Evolutionary conservation across 2,329 filamentous ascomycete species (phyloP), one percentile per base, ranked within the genome.

Genomic region (Pseudonectria buxi): DNA sequence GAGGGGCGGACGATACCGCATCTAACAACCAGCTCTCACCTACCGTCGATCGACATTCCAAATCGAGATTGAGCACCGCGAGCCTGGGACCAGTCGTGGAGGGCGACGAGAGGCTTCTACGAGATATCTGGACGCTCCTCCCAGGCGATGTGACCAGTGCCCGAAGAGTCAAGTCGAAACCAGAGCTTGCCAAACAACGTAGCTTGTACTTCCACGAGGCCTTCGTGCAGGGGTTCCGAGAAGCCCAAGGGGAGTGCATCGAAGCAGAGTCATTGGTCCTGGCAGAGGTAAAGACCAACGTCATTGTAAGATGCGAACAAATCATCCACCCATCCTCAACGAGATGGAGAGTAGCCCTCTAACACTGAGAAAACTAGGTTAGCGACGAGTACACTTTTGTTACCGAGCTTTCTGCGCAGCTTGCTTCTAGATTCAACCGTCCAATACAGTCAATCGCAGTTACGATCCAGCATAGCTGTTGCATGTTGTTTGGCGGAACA

Each of bases 371-470:
- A 22, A 7, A 28, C 14, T 31, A 88, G 78, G 76, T 89, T 51
- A 74, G 81, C 46, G 83, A 90, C 54, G 81, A 89, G 50, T 82
- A 79, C 52, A 78, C 74, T 7, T 76, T 92, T 45, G 78, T 88
- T 32, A 83, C 78, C 10, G 78, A 84, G 51, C 68, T 94, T 13
- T 82, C 83, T 4, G 75, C 80, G 45, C 76, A 81, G 43, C 68
- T 95, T 12, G 83, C 86, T 2, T 72, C 76, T 40, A 77, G 86
- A 30, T 95, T 88, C 55, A 78, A 83, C 41, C 76, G 85, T 18
- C 78, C 85, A 3, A 72, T 86, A 37, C 76, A 78, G 3, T 83
- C 79, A 7, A 79, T 94, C 39, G 76, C 85, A 54, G 76, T 94
- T 30, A 81, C 77, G 2, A 64, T 94, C n/a, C 74, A 83, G 28